phyloP scores from a whole-genome alignment of 768 basidiomycete genomes.

The Russula dissimulans region DNA sequence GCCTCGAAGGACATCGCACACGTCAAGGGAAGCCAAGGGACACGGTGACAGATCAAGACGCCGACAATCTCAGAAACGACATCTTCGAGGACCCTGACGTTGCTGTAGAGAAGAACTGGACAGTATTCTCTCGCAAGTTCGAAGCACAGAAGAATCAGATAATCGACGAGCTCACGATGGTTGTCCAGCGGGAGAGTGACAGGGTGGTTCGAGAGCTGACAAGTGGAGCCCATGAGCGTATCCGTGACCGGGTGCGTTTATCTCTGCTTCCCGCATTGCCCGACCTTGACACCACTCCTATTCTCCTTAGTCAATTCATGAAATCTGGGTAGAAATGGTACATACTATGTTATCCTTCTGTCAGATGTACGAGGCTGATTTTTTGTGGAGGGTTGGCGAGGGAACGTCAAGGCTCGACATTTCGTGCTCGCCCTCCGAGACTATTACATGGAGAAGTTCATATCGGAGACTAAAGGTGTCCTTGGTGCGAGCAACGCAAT shows the following conservation, averaged over 20 bases:
- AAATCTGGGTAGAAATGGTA: conserved; percentile 25
- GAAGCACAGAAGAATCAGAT: conserved; percentile 16
- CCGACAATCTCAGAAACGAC: conserved; percentile 16
- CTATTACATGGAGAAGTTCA: conserved; percentile 24
- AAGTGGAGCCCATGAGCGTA: conserved; percentile 22
- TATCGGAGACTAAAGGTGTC: neutral
- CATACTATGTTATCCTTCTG: neutral
- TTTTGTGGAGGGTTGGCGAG: conserved; percentile 11
- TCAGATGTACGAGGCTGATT: neutral
- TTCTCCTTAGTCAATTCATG: neutral
- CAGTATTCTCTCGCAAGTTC: conserved; percentile 20
- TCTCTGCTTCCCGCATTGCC: no score
- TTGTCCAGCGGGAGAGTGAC: conserved; percentile 18
- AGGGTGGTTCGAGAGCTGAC: conserved; percentile 16
- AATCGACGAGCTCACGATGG: conserved; percentile 3
- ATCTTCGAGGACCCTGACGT: conserved; percentile 20
- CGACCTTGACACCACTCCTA: neutral
- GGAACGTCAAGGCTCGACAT: conserved; percentile 15
- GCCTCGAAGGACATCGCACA: neutral
- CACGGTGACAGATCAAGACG: neutral
- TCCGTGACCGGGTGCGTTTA: conserved; percentile 11
- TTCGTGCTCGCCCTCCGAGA: conserved; percentile 26
- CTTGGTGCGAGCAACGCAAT: neutral
- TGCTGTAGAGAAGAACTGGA: conserved; percentile 18
- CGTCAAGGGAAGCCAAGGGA: neutral